Evolutionary conservation across 1,284 basidiomycete species (phyloP), one percentile per base, ranked within the genome.

Genomic region (Rhodofomes roseus): DNA sequence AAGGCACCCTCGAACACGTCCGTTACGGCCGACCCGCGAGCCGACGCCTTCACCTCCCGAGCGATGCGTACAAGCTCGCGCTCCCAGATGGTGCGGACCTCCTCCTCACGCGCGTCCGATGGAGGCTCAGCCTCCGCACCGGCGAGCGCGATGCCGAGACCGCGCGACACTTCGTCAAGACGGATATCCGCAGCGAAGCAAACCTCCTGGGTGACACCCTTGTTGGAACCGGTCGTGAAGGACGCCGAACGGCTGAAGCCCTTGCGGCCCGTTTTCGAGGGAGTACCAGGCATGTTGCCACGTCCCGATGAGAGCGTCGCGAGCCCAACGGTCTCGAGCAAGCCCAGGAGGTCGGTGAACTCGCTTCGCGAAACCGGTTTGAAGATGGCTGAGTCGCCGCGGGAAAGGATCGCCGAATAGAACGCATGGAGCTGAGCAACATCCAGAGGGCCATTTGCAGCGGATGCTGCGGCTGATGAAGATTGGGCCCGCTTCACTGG

Each of bases 321-420:
- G 0, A 92, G 76, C 2, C 90, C 91, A 2, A 81, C 78, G 6
- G 86, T 89, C 71, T 93, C 91, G 37, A 93, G 75, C 58, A 93
- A 74, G 23, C 82, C 82, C 0, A 89, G 68, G 1, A 93, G 75
- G 63, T 93, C 90, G 0, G 79, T 76, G 64, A 92, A 92, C 65
- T 93, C 90, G 69, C 82, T 87, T 7, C 89, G 81, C 9, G 86
- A 89, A 4, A 87, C 88, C 2, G 87, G 77, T 0, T 79, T 73
- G 65, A 91, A 88, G 11, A 83, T 70, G 5, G 77, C 79, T 22
- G 73, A 75, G 16, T 83, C 82, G 12, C 78, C 76, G 22, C 86
- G 81, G 5, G 77, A 76, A 12, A 93, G 80, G 50, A 89, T 75
- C 1, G 77, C 67, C 34, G 73, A 69, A 66, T 93, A 92, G 70